Evolutionary conservation across 2,329 filamentous ascomycete genomes (phyloP), one percentile per base, ranked within the genome.

Genomic region (Alternaria angustiovoidea): DNA sequence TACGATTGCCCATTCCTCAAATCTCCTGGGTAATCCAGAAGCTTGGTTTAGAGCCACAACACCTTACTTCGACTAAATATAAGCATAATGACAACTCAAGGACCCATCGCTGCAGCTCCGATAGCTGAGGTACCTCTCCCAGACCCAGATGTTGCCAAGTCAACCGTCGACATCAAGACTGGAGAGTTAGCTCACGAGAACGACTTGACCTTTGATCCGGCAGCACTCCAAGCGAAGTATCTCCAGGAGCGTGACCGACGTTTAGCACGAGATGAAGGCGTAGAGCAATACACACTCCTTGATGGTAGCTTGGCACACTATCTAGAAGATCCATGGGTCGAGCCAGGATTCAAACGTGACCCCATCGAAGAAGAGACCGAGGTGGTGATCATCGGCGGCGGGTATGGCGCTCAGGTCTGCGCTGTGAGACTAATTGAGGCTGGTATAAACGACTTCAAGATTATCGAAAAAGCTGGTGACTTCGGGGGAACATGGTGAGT

Each of bases 401-500:
- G 82, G 2, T 82, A 77, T 63, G 79, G 78, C 9, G 82, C 81
- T 6, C 76, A 83, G 24, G 66, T 82, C 5, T 78, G 77, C 68
- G 61, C 80, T 4, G 75, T 78, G 2, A 70, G 75, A 1, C 61
- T 81, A 9, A 70, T 81, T 22, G 65, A 80, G 59, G 65, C 73
- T 6, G 78, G 54, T 8, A 54, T 69, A 18, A 66, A 74, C 4
- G 74, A 81, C 47, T 74, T 82, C 32, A 61, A 69, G 12, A 73
- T 82, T 18, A 66, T 81, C 11, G 81, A 83, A 64, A 83, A 69
- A 7, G 81, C 80, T 20, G 77, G 76, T 5, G 80, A 79, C 4
- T 83, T 82, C 63, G 81, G 82, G 4, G 82, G 82, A 2, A 81
- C 80, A 2, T 83, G 82, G 75, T 82, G 14, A 24, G 32, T 12